A percentile compares a stretch with the other conserved stretches of the same genome.
Conservation (phyloP, 2,329 filamentous ascomycete species). For the Fusarium concolor region DNA sequence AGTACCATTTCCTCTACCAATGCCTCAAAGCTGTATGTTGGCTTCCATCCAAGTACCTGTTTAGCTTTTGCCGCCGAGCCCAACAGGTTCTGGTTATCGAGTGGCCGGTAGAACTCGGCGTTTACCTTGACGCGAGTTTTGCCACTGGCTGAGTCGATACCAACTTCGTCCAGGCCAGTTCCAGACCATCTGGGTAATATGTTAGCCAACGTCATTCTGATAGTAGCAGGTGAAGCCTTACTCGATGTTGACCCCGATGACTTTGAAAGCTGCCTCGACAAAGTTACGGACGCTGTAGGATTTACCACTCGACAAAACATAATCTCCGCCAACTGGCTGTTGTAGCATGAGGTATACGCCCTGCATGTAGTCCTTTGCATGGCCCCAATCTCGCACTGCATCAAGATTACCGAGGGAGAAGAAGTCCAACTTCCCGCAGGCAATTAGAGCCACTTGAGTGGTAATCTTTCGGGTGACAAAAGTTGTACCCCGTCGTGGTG, state of each 20-base stretch:
- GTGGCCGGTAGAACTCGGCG: not conserved
- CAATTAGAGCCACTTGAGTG: not conserved
- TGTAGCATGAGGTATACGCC: not conserved
- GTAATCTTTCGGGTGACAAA: not conserved
- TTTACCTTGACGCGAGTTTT: not conserved
- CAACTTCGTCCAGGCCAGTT: not conserved
- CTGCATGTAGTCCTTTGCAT: constrained; percentile 1
- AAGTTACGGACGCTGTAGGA: not conserved
- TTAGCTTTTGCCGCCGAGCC: not conserved
- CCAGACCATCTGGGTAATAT: not conserved
- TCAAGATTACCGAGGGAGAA: not conserved
- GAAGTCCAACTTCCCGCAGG: not conserved
- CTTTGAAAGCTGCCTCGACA: not conserved
- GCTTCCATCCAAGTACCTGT: not conserved
- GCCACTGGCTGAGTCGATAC: not conserved
- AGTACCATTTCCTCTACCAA: not conserved
- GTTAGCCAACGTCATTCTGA: not conserved
- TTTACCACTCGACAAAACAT: not conserved
- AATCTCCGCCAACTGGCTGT: not conserved
- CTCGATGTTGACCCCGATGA: not conserved
- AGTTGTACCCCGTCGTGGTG: not conserved
- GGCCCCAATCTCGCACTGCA: not conserved
- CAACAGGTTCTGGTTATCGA: not conserved
- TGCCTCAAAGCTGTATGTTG: not conserved
- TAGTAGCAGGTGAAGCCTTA: not conserved